Conservation (phyloP, 371 early-diverging fungal genomes). For the Mucor circinelloides region DNA sequence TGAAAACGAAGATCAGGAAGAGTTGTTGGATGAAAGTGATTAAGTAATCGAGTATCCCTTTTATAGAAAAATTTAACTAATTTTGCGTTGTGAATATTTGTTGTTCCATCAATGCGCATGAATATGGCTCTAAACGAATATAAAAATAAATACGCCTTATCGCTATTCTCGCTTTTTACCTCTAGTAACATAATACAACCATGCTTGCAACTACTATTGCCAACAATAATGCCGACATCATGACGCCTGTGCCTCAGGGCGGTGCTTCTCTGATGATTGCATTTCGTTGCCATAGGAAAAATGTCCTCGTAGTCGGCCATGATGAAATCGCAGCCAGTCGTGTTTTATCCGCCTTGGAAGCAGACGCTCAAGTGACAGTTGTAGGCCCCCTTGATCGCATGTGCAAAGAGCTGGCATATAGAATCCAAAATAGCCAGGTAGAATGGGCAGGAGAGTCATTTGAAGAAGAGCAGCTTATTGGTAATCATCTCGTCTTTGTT, state of each 20-base stretch:
- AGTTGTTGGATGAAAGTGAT: slow-evolving; percentile 21
- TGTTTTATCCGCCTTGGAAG: slow-evolving; percentile 66
- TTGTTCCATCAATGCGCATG: neutral
- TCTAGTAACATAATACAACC: neutral
- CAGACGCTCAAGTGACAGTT: slow-evolving; percentile 65
- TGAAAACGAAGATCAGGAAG: slow-evolving; percentile 15
- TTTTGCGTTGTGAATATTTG: neutral
- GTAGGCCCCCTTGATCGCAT: slow-evolving; percentile 41
- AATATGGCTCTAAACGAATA: neutral
- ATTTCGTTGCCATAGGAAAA: slow-evolving; percentile 55
- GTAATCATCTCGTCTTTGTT: slow-evolving; percentile 28
- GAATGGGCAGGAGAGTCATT: slow-evolving; percentile 30
- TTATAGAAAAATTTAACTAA: slow-evolving; percentile 3
- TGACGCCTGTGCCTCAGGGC: slow-evolving; percentile 38
- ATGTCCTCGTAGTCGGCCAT: slow-evolving; percentile 69
- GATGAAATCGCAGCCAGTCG: slow-evolving; percentile 66
- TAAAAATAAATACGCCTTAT: neutral
- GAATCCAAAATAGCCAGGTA: slow-evolving; percentile 51
- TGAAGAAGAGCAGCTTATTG: slow-evolving; percentile 9
- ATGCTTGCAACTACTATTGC: neutral
- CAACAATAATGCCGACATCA: neutral
- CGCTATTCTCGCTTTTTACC: neutral
- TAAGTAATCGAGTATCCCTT: slow-evolving; percentile 1
- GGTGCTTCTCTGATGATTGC: slow-evolving; percentile 74
- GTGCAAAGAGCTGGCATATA: slow-evolving; percentile 55